Evolutionary conservation across 2,329 filamentous ascomycete species (phyloP).

Genomic region (Fusarium foetens): DNA sequence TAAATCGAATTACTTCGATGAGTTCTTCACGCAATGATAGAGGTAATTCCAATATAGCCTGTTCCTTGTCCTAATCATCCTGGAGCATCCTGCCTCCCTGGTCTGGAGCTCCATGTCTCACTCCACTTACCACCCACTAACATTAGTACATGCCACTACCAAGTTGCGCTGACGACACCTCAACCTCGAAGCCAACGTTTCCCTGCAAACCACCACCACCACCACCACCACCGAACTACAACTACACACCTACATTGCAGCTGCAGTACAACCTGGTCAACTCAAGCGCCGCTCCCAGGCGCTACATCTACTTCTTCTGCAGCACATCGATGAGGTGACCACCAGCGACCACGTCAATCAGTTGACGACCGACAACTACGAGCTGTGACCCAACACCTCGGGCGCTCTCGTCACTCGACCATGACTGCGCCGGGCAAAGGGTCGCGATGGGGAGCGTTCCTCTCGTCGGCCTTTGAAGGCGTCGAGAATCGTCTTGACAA

Average conservation of each 20-base stretch:
- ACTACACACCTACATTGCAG: background rate
- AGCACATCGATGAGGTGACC: conserved; percentile 36
- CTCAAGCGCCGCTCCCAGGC: background rate
- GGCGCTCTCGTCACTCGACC: conserved; percentile 45
- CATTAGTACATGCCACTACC: conserved; percentile 22
- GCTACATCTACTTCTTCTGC: background rate
- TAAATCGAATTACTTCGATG: background rate
- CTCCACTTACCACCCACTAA: conserved; percentile 19
- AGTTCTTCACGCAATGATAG: background rate
- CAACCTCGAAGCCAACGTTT: conserved; percentile 22
- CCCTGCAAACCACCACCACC: conserved; percentile 9
- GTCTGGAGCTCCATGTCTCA: conserved; percentile 3
- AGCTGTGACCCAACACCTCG: conserved; percentile 13
- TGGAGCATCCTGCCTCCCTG: background rate
- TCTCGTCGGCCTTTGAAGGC: conserved; percentile 90
- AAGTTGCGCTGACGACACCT: conserved; percentile 35
- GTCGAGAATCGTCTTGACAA: conserved; percentile 93
- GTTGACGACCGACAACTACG: conserved; percentile 31
- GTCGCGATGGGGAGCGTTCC: conserved; percentile 79
- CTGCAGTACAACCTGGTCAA: background rate
- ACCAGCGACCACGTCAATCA: conserved; percentile 32
- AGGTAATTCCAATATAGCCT: background rate
- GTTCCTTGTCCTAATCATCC: background rate
- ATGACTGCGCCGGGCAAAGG: conserved; percentile 63
- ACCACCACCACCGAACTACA: conserved; percentile 7